phyloP scores from a whole-genome alignment of 2,329 filamentous ascomycete genomes.

The Botrytis fabae region DNA sequence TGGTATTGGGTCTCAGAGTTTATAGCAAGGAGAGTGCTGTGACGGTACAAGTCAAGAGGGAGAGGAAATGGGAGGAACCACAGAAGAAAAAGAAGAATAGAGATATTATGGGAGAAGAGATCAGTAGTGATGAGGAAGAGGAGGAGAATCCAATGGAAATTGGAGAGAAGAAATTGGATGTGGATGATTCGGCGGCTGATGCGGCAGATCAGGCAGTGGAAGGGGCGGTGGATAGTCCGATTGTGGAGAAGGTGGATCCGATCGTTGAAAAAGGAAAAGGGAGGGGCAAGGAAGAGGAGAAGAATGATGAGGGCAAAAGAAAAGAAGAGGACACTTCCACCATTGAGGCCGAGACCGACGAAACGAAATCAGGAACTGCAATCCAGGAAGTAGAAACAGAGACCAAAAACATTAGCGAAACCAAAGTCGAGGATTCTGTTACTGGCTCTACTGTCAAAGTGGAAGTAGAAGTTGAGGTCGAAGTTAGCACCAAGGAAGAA shows the following conservation, averaged over 20 bases:
- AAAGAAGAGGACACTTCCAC: neutral
- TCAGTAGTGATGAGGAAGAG: conserved; percentile 43
- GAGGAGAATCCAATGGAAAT: conserved; percentile 19
- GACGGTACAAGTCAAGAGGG: conserved; percentile 34
- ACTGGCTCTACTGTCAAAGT: neutral
- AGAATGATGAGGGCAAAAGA: neutral
- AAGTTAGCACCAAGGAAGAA: neutral
- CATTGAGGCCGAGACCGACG: neutral
- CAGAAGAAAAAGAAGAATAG: conserved; percentile 37
- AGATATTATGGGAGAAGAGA: conserved; percentile 47
- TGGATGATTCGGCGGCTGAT: conserved; percentile 25
- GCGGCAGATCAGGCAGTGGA: conserved; percentile 20
- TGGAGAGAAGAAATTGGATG: conserved; percentile 24
- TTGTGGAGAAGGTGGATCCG: neutral
- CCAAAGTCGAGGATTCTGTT: neutral
- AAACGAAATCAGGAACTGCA: neutral
- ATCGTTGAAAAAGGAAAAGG: neutral
- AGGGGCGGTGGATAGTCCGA: conserved; percentile 2
- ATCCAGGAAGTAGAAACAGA: neutral
- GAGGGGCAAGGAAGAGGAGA: neutral
- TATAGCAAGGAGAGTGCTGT: conserved; percentile 51
- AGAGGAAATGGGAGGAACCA: conserved; percentile 31
- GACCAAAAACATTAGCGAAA: neutral
- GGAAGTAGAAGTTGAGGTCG: neutral
- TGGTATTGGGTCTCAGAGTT: conserved; percentile 60